These are phyloP conservation scores for Colletotrichum horii DNA, from an alignment of 2,329 filamentous ascomycete species.

Conservation along the genomic window DNA sequence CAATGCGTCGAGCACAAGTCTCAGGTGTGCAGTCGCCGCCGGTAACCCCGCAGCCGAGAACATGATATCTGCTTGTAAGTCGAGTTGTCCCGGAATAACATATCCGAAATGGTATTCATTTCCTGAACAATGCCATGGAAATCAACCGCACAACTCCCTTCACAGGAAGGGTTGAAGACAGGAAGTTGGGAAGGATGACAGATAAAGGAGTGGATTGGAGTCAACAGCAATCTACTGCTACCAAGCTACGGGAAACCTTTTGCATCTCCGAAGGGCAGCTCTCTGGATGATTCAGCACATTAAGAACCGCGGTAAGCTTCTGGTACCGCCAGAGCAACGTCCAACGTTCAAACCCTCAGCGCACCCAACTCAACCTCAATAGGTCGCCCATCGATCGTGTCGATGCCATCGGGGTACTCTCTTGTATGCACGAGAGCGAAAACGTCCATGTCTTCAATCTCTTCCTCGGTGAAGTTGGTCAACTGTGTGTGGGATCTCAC, in stretches of 20 bases:
- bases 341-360: neutral
- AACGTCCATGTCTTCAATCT: neutral
- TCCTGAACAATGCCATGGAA: neutral
- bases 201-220: neutral
- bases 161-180: neutral
- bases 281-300: neutral
- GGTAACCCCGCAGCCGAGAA: neutral
- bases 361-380: neutral
- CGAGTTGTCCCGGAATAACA: neutral
- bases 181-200: neutral
- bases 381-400: neutral
- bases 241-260: neutral
- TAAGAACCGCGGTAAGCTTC: neutral
- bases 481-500: constrained; percentile 17
- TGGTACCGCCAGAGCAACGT: neutral
- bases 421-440: neutral
- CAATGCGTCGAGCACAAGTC: neutral
- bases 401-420: neutral
- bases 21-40: neutral
- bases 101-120: neutral
- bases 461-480: neutral
- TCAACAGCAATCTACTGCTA: neutral
- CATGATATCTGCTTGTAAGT: neutral
- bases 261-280: neutral
- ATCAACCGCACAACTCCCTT: neutral